Evolutionary conservation across 2,329 filamentous ascomycete genomes (phyloP).

Genomic region (Dissoconium aciculare): DNA sequence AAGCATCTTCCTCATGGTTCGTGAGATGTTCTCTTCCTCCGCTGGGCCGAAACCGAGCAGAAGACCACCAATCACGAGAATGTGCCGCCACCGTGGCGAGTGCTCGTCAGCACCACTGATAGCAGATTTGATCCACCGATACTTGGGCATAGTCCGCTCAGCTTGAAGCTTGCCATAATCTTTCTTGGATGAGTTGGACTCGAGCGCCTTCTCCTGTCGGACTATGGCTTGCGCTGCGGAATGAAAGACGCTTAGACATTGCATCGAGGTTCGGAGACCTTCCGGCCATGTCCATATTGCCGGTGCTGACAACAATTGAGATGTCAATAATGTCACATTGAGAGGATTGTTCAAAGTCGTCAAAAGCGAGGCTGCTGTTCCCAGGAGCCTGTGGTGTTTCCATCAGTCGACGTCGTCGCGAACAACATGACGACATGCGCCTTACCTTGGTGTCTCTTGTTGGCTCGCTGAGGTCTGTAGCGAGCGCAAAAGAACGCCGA

Average conservation of each 20-base stretch:
- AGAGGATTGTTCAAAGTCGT: conserved; percentile 57
- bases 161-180: conserved; percentile 17
- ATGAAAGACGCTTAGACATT: conserved; percentile 57
- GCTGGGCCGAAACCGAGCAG: conserved; percentile 59
- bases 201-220: conserved; percentile 31
- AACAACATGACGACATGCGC: neutral
- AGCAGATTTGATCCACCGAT: conserved; percentile 45
- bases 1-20: conserved; percentile 48
- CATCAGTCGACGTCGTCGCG: conserved; percentile 7
- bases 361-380: conserved; percentile 52
- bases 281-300: conserved; percentile 54
- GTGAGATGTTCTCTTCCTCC: conserved; percentile 48
- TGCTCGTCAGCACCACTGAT: conserved; percentile 46
- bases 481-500: conserved; percentile 51
- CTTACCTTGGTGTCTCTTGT: conserved; percentile 45
- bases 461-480: conserved; percentile 43
- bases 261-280: conserved; percentile 47
- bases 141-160: conserved; percentile 25
- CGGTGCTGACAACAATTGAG: conserved; percentile 55
- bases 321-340: conserved; percentile 58
- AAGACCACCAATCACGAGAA: conserved; percentile 65
- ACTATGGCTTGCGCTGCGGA: conserved; percentile 45
- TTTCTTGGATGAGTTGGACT: conserved; percentile 13
- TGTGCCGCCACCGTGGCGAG: conserved; percentile 63
- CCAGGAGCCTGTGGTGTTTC: conserved; percentile 34